Conservation (phyloP, 768 basidiomycete species). For the Cyathus striatus region DNA sequence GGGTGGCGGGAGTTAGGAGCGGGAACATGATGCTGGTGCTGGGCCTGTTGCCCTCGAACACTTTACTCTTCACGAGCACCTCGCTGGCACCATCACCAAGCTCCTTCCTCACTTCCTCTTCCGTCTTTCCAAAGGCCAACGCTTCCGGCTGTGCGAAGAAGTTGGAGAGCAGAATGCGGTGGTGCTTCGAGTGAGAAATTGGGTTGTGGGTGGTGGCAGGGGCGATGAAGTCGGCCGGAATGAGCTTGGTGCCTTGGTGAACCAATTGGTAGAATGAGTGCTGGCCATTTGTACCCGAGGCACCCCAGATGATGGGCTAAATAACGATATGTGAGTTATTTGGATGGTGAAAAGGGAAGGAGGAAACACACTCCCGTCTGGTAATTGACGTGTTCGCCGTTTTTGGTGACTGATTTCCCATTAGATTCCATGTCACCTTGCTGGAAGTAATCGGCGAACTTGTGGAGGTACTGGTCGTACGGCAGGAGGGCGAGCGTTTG, state of each 20-base stretch:
- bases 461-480: constrained; percentile 98
- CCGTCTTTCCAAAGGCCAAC: constrained; percentile 95
- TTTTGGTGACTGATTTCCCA: constrained; percentile 94
- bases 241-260: constrained; percentile 90
- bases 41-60: constrained; percentile 95
- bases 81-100: constrained; percentile 68
- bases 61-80: constrained; percentile 90
- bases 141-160: constrained; percentile 99
- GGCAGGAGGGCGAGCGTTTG: constrained; percentile 95
- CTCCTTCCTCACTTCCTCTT: constrained; percentile 76
- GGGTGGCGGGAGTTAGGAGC: constrained; percentile 80
- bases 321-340: constrained; percentile 2
- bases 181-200: constrained; percentile 81
- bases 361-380: constrained; percentile 80
- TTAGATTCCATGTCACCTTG: constrained; percentile 99
- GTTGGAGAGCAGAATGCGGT: constrained; percentile 95
- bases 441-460: constrained; percentile 99
- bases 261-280: constrained; percentile 99
- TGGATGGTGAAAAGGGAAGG: not conserved
- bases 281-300: constrained; percentile 96
- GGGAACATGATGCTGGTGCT: constrained; percentile 98
- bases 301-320: constrained; percentile 98
- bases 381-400: constrained; percentile 88
- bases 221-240: constrained; percentile 90
- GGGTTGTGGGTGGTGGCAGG: constrained; percentile 90